Percentiles rank a stretch among this genome's conserved stretches.
phyloP scores from a whole-genome alignment of 2,329 filamentous ascomycete genomes.

The Tolypocladium guangdongense region DNA sequence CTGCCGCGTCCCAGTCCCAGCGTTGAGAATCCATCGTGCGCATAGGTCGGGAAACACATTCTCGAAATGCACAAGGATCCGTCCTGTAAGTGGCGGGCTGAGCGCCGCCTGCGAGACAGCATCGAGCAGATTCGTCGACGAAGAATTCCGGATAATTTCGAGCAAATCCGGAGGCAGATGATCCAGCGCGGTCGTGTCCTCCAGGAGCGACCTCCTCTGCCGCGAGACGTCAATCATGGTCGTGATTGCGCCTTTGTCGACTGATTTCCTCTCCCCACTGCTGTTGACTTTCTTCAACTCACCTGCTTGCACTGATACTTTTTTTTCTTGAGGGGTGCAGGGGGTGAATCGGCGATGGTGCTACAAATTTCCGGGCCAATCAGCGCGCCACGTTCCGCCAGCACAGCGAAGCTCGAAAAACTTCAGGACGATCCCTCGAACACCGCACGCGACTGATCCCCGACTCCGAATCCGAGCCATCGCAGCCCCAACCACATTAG shows the following conservation, averaged over 20 bases:
- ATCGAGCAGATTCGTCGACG: constrained; percentile 57
- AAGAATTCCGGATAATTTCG: constrained; percentile 52
- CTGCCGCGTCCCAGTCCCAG: constrained; percentile 26
- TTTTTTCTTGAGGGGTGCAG: constrained; percentile 20
- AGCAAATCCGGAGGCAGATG: constrained; percentile 61
- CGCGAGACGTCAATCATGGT: constrained; percentile 42
- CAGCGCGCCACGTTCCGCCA: constrained; percentile 9
- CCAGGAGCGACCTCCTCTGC: constrained; percentile 45
- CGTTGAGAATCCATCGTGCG: constrained; percentile 60
- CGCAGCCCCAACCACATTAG: constrained; percentile 13
- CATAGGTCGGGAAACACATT: constrained; percentile 70
- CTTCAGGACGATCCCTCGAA: constrained; percentile 22
- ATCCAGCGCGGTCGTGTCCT: constrained; percentile 40
- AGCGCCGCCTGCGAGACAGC: constrained; percentile 60
- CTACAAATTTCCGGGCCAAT: constrained; percentile 28
- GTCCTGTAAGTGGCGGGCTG: constrained; percentile 57
- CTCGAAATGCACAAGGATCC: constrained; percentile 65
- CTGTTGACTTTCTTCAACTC: constrained; percentile 11
- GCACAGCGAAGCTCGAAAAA: constrained; percentile 28
- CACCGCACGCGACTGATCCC: constrained; percentile 8
- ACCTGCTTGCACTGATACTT: constrained; percentile 11
- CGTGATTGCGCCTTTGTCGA: constrained; percentile 33
- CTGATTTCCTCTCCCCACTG: constrained; percentile 13
- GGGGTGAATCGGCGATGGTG: constrained; percentile 20
- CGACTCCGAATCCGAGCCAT: background rate